phyloP scores from a whole-genome alignment of 1,139 yeast genomes.

The Geotrichum carabidarum region DNA sequence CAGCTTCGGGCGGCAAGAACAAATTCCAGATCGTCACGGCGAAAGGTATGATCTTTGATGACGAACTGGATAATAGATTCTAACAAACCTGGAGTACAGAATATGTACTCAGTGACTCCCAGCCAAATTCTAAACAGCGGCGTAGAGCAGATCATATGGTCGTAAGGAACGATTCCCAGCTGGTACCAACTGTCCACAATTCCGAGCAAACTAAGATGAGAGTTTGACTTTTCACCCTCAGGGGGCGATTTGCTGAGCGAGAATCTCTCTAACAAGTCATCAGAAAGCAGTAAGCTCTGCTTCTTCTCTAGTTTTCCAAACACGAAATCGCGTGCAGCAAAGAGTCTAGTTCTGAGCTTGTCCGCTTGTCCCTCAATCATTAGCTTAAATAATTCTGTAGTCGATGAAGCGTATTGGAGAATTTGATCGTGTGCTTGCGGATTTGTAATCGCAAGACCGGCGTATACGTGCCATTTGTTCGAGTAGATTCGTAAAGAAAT shows the following conservation, averaged over 20 bases:
- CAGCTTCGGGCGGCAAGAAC: conserved; percentile 47
- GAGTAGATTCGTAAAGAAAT: conserved; percentile 84
- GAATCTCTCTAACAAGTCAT: conserved; percentile 70
- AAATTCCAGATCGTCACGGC: conserved; percentile 76
- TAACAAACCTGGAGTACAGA: conserved; percentile 73
- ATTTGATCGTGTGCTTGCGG: conserved; percentile 92
- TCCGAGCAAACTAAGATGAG: conserved; percentile 80
- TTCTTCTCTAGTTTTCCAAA: conserved; percentile 57
- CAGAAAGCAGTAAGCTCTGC: conserved; percentile 66
- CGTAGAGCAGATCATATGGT: conserved; percentile 94
- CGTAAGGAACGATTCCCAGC: conserved; percentile 82
- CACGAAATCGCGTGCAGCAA: conserved; percentile 65
- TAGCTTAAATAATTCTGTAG: conserved; percentile 73
- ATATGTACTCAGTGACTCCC: conserved; percentile 89
- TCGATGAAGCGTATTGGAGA: conserved; percentile 79
- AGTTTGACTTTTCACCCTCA: conserved; percentile 68
- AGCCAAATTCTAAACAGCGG: conserved; percentile 86
- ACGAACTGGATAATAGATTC: conserved; percentile 69
- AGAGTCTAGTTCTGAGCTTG: conserved; percentile 54
- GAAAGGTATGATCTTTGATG: conserved; percentile 57
- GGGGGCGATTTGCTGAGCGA: conserved; percentile 75
- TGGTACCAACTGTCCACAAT: conserved; percentile 93
- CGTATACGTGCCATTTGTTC: conserved; percentile 97
- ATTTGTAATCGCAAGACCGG: conserved; percentile 92
- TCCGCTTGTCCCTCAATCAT: conserved; percentile 67